Base-by-base conservation (phyloP, 495 filamentous ascomycete species). In the Achaetomiella virescens region DNA sequence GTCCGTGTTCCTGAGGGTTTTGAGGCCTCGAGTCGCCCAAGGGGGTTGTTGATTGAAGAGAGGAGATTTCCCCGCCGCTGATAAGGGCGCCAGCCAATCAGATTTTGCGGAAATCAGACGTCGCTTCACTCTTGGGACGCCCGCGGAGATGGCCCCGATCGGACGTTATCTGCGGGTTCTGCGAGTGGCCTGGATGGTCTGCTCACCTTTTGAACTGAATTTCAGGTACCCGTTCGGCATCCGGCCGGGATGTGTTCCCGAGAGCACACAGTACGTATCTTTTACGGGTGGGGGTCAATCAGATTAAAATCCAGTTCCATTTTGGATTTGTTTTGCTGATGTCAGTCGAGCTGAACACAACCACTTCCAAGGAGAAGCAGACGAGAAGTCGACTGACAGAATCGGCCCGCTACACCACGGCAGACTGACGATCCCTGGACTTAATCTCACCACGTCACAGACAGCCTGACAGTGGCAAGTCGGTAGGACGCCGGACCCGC, bases 21-120 rank as follows among this genome's bases (percentile, higher is more conserved):
- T n/a, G n/a, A n/a, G n/a, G n/a, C n/a, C n/a, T n/a, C n/a, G n/a
- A n/a, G n/a, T n/a, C n/a, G n/a, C n/a, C n/a, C n/a, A n/a, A n/a
- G 27, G 27, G 5, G 4, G 27, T 31, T 31, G 27, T 31, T 31
- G 54, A 56, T 56, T 43, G 45, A 21, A 20, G 53, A 48, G 47
- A 48, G 43, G 10, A 18, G n/a, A 10, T 18, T n/a, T 36, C 24
- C 41, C 27, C 5, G 9, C 4, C 9, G 22, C 48, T 31, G 55
- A 58, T 58, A 58, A 58, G 41, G 29, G 41, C n/a, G 3, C 17
- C 22, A 20, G 8, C 55, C 55, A 58, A 58, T 58, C 55, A 52
- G 47, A 21, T 31, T 31, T 18, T 29, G 55, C 24, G 50, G n/a
- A 58, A 38, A 51, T 29, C 18, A 18, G 20, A 11, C 18, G 12